Conservation (phyloP, 805 yeast species). For the Pichia californica region DNA sequence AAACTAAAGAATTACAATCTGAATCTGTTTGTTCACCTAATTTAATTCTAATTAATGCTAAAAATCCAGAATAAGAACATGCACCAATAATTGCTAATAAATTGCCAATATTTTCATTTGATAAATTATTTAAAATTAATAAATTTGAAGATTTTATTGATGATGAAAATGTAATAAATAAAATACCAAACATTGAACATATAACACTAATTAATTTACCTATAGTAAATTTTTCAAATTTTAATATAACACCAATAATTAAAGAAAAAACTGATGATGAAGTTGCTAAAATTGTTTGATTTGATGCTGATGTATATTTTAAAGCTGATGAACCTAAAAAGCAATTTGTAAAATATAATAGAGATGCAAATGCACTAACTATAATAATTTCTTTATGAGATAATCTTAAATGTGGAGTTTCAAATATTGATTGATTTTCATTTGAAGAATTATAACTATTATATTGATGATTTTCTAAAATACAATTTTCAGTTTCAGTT, state of each 20-base stretch:
- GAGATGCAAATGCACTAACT: conserved; percentile 35
- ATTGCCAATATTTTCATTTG: conserved; percentile 37
- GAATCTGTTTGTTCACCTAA: conserved; percentile 39
- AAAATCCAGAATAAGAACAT: conserved; percentile 39
- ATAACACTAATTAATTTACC: conserved; percentile 38
- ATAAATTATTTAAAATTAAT: neutral
- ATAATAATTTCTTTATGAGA: conserved; percentile 27
- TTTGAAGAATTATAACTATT: neutral
- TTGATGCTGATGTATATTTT: conserved; percentile 46
- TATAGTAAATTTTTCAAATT: conserved; percentile 37
- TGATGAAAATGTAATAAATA: conserved; percentile 32
- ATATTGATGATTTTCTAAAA: neutral
- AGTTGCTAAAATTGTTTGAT: conserved; percentile 45
- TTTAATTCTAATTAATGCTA: conserved; percentile 37
- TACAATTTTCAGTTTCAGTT: neutral
- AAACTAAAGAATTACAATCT: conserved; percentile 41
- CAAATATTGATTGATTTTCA: neutral
- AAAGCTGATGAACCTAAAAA: conserved; percentile 36
- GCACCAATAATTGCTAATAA: conserved; percentile 40
- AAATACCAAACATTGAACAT: conserved; percentile 41
- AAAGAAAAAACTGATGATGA: conserved; percentile 47
- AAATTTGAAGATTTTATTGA: neutral
- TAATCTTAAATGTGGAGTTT: conserved; percentile 20
- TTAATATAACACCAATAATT: conserved; percentile 34
- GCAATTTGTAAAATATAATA: conserved; percentile 38